Conservation (phyloP, 352 stramenopile species). For the Blastocystis sp. region DNA sequence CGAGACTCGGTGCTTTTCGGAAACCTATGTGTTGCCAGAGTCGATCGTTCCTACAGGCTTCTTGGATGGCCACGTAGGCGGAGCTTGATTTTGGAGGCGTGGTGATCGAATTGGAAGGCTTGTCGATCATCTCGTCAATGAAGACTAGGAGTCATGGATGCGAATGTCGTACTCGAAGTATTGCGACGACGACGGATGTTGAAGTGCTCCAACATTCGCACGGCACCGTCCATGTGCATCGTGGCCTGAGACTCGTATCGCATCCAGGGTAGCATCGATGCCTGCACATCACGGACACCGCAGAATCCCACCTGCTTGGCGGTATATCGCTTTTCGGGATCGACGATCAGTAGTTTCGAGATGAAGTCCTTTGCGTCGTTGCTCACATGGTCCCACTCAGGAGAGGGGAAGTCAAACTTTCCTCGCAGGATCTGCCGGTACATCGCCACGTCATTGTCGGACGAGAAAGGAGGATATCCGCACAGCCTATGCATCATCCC, state of each 20-base stretch:
- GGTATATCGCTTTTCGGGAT: conserved; percentile 71
- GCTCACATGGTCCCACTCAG: conserved; percentile 80
- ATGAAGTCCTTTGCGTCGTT: conserved; percentile 81
- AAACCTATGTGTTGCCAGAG: background rate
- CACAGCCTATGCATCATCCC: conserved; percentile 47
- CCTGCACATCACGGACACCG: background rate
- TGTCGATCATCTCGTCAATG: conserved; percentile 27
- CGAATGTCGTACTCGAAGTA: background rate
- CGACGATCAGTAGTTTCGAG: conserved; percentile 73
- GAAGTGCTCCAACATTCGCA: conserved; percentile 60
- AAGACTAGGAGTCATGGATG: background rate
- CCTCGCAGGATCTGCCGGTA: conserved; percentile 79
- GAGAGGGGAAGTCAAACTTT: conserved; percentile 77
- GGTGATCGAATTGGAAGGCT: background rate
- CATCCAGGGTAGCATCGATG: conserved; percentile 53
- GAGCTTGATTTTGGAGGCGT: background rate
- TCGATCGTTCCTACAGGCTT: background rate
- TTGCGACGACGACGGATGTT: conserved; percentile 49
- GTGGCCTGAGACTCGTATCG: conserved; percentile 58
- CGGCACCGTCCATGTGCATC: conserved; percentile 60
- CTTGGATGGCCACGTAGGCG: conserved; percentile 12
- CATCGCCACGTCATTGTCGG: conserved; percentile 84
- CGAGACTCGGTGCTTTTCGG: conserved; percentile 33
- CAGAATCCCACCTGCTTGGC: conserved; percentile 21
- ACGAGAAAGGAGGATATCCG: conserved; percentile 77